Conservation (phyloP, 331 rosid species). For the Quercus lobata region DNA sequence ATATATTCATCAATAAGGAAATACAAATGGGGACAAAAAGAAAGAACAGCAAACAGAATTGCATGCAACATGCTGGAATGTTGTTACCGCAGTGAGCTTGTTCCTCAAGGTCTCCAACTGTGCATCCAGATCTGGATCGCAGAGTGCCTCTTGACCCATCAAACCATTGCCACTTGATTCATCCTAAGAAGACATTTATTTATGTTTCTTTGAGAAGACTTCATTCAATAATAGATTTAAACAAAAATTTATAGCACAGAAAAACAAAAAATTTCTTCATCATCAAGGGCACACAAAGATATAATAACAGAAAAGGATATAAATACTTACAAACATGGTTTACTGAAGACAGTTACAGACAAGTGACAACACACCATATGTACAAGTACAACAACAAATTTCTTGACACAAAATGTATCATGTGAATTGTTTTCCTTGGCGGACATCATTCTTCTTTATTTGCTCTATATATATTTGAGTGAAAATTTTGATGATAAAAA, state of each 20-base stretch:
- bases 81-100: slow-evolving; percentile 50
- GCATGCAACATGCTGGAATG: slow-evolving; percentile 1
- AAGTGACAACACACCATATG: neutral
- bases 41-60: neutral
- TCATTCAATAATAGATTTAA: neutral
- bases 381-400: neutral
- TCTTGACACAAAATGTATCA: neutral
- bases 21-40: neutral
- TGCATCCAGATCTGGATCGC: slow-evolving; percentile 52
- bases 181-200: slow-evolving; percentile 39
- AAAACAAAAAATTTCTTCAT: neutral
- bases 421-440: neutral
- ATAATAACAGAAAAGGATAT: neutral
- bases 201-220: neutral
- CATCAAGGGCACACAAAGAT: neutral
- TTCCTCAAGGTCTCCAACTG: slow-evolving; percentile 60
- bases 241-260: neutral
- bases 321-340: neutral
- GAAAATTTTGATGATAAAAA: too few relatives aligned
- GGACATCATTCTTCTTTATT: neutral
- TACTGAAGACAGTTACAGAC: neutral
- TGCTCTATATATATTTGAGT: too few relatives aligned
- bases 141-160: slow-evolving; percentile 16
- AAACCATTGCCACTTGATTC: slow-evolving; percentile 29
- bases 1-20: neutral